Evolutionary conservation across 257 asterid genomes (phyloP).

Genomic region (Schizonepeta tenuifolia): DNA sequence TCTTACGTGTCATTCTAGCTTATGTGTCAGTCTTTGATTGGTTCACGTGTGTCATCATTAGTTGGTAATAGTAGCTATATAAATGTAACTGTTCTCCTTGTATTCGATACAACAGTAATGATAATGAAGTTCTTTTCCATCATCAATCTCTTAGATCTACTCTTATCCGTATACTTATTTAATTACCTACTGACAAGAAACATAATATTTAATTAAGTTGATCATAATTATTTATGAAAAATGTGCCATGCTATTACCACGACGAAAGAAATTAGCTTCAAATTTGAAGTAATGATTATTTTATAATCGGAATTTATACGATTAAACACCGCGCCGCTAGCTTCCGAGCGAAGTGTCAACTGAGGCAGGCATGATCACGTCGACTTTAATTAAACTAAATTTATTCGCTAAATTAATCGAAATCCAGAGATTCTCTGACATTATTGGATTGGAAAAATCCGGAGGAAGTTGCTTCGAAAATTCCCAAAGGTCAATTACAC

Average conservation of each 20-base stretch:
- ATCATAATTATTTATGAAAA: not conserved
- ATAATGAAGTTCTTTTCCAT: too few relatives aligned
- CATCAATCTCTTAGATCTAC: too few relatives aligned
- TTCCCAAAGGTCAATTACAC: slow-evolving; percentile 16
- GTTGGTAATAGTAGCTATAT: too few relatives aligned
- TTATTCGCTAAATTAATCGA: not conserved
- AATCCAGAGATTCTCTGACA: slow-evolving; percentile 34
- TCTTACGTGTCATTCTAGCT: too few relatives aligned
- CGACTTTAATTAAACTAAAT: not conserved
- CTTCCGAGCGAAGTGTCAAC: slow-evolving; percentile 33
- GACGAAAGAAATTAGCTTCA: not conserved
- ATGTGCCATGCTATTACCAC: not conserved
- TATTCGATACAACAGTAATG: too few relatives aligned
- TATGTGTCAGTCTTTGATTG: too few relatives aligned
- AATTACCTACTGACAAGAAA: not conserved
- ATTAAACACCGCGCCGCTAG: slow-evolving; percentile 15
- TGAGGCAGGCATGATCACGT: slow-evolving; percentile 8
- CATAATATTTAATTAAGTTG: not conserved
- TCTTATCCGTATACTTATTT: not conserved
- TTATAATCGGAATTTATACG: not conserved
- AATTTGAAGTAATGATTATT: not conserved
- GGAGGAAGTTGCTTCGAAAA: slow-evolving; percentile 52
- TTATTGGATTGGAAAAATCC: slow-evolving; percentile 17
- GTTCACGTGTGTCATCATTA: too few relatives aligned
- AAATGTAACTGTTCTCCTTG: too few relatives aligned